Evolutionary conservation across 2,329 filamentous ascomycete species (phyloP).

Genomic region (Fusarium sp.): DNA sequence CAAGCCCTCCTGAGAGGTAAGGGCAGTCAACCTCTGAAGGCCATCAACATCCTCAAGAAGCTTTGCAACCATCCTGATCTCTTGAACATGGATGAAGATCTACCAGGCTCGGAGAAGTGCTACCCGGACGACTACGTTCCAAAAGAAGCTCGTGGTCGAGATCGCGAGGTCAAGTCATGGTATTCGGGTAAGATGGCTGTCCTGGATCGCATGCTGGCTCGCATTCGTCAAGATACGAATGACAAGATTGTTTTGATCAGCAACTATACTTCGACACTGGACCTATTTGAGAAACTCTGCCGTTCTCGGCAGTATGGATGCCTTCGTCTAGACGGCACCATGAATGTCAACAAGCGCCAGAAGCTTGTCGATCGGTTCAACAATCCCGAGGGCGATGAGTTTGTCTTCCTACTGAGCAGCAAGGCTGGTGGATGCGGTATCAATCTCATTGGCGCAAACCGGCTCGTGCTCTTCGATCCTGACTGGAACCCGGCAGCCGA

Average conservation of each 20-base stretch:
- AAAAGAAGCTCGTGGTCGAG: constrained; percentile 86
- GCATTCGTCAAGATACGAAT: constrained; percentile 94
- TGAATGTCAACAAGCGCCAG: constrained; percentile 97
- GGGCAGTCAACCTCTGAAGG: constrained; percentile 94
- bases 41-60: constrained; percentile 96
- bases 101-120: constrained; percentile 85
- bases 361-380: constrained; percentile 99
- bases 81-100: constrained; percentile 81
- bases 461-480: constrained; percentile 94
- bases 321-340: constrained; percentile 92
- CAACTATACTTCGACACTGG: constrained; percentile 96
- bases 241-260: constrained; percentile 99
- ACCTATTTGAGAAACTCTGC: constrained; percentile 92
- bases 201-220: constrained; percentile 95
- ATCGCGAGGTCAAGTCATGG: constrained; percentile 92
- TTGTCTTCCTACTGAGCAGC: constrained; percentile 94
- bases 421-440: constrained; percentile 97
- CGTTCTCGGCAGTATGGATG: constrained; percentile 85
- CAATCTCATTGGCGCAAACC: constrained; percentile 93
- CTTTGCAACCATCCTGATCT: constrained; percentile 98
- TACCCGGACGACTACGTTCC: constrained; percentile 90
- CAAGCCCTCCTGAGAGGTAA: constrained; percentile 91
- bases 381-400: constrained; percentile 87
- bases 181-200: constrained; percentile 99
- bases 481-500: constrained; percentile 99